Evolutionary conservation across 2,329 filamentous ascomycete genomes (phyloP).

Genomic region (Dothistroma septosporum): DNA sequence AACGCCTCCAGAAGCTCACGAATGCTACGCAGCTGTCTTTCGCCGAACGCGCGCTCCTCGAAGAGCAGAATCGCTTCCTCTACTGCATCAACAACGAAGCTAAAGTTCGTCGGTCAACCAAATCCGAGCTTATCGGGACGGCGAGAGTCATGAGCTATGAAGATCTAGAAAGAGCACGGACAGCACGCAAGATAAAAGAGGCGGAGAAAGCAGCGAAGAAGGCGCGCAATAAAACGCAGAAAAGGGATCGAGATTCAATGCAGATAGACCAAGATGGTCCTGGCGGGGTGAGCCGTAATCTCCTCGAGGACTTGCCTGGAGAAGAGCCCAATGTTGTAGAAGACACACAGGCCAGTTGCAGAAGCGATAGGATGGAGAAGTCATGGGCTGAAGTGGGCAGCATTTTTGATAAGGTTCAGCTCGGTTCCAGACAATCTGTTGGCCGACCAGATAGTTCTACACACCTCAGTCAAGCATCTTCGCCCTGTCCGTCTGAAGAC

Average conservation of each 20-base stretch:
- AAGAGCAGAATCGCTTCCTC: not conserved
- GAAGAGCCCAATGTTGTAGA: too few species aligned
- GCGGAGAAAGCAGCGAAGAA: not conserved
- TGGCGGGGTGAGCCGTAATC: too few species aligned
- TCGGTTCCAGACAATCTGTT: not conserved
- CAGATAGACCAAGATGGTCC: too few species aligned
- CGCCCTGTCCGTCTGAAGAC: too few species aligned
- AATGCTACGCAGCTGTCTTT: not conserved
- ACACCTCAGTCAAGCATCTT: too few species aligned
- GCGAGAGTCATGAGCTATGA: not conserved
- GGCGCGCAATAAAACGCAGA: too few species aligned
- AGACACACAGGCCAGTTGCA: too few species aligned
- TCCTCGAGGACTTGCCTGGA: too few species aligned
- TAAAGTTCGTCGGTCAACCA: not conserved
- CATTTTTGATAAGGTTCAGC: not conserved
- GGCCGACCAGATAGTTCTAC: not conserved
- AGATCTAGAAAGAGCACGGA: not conserved
- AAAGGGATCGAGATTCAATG: too few species aligned
- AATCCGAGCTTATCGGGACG: not conserved
- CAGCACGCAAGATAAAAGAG: not conserved
- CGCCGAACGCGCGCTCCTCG: not conserved
- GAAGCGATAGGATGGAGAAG: not conserved
- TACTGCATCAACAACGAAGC: not conserved
- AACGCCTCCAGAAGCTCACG: not conserved
- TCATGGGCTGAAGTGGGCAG: not conserved